These are phyloP conservation scores for Middelhovenomyces tepae DNA, from an alignment of 805 yeast species.

Conservation along the genomic window DNA sequence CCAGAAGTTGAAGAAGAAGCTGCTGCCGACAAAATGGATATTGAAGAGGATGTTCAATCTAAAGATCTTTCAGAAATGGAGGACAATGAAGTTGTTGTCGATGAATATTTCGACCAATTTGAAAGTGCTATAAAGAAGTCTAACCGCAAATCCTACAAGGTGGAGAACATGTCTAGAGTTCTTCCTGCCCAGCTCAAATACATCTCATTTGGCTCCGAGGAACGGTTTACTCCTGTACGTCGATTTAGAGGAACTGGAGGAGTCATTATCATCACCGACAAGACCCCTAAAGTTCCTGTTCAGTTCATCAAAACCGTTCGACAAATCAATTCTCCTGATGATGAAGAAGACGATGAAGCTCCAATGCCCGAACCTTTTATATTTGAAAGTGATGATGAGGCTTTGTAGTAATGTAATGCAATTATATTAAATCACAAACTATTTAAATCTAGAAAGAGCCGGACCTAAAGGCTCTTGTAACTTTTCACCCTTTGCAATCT, in stretches of 20 bases:
- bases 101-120: slow-evolving; percentile 10
- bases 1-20: slow-evolving; percentile 16
- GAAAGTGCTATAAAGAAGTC: slow-evolving; percentile 7
- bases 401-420: too few relatives aligned
- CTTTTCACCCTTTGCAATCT: slow-evolving; percentile 40
- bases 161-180: slow-evolving; percentile 78
- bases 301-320: slow-evolving; percentile 76
- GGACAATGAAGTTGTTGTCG: slow-evolving; percentile 5
- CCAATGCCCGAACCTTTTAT: slow-evolving; percentile 36
- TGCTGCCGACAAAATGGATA: slow-evolving; percentile 22
- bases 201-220: slow-evolving; percentile 56
- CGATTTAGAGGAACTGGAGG: slow-evolving; percentile 43
- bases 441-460: slow-evolving; percentile 18
- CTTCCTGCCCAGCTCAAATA: slow-evolving; percentile 81
- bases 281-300: slow-evolving; percentile 32
- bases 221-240: slow-evolving; percentile 75
- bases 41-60: slow-evolving; percentile 12
- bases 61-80: slow-evolving; percentile 8
- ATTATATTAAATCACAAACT: too few relatives aligned
- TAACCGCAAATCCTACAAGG: slow-evolving; percentile 36
- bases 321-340: slow-evolving; percentile 77
- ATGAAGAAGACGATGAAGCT: slow-evolving; percentile 46
- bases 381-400: slow-evolving; percentile 20
- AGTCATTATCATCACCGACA: slow-evolving; percentile 26
- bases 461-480: slow-evolving; percentile 37